A percentile compares a stretch with the other conserved stretches of the same genome.
These are phyloP conservation scores for Allium sativum DNA, from an alignment of 106 monocot genomes.

Conservation along the genomic window DNA sequence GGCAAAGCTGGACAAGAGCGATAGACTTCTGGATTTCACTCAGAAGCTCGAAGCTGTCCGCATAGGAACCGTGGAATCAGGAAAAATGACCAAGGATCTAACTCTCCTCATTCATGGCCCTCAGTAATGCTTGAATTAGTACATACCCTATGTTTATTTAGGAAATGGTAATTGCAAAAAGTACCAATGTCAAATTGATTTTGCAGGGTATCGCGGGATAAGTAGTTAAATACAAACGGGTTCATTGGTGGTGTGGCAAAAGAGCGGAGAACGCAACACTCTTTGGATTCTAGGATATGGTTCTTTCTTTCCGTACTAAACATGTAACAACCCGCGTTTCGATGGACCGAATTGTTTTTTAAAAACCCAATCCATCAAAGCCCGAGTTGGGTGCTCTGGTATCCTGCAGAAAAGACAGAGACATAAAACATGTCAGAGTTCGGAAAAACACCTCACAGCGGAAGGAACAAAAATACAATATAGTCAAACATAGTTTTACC, in stretches of 20 bases:
- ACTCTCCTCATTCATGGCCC: slow-evolving; percentile 85
- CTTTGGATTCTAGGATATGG: too few species aligned
- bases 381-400: too few species aligned
- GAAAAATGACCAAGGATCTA: slow-evolving; percentile 99
- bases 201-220: slow-evolving; percentile 47
- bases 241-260: slow-evolving; percentile 82
- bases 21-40: slow-evolving; percentile 66
- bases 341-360: too few species aligned
- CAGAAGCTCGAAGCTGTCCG: slow-evolving; percentile 80
- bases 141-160: background rate
- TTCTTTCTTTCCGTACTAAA: too few species aligned
- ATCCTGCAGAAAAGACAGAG: too few species aligned
- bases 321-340: too few species aligned
- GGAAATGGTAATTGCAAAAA: background rate
- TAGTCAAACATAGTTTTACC: too few species aligned
- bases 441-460: too few species aligned
- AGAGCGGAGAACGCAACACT: slow-evolving; percentile 51
- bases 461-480: too few species aligned
- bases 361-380: too few species aligned
- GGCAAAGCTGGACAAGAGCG: slow-evolving; percentile 82
- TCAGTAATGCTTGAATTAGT: slow-evolving; percentile 29
- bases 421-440: too few species aligned
- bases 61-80: slow-evolving; percentile 76
- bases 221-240: slow-evolving; percentile 80
- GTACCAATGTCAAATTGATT: background rate